Conservation (phyloP, 2,329 filamentous ascomycete genomes). For the Daldinia sp. region DNA sequence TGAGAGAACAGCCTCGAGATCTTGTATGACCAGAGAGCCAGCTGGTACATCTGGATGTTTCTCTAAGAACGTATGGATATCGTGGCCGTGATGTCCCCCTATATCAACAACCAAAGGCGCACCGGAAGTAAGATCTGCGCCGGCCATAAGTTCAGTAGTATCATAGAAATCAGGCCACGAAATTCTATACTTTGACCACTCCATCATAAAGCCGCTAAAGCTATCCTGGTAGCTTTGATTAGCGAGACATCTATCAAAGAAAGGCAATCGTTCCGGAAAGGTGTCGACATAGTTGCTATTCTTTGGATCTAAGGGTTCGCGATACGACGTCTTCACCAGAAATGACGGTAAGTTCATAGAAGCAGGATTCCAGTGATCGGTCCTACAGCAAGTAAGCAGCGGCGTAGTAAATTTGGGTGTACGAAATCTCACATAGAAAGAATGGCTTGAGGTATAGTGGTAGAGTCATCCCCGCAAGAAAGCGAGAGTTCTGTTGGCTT, state of each 20-base stretch:
- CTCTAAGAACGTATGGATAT: constrained; percentile 51
- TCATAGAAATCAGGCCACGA: constrained; percentile 48
- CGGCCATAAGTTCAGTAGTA: constrained; percentile 43
- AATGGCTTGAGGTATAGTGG: constrained; percentile 45
- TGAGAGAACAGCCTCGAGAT: constrained; percentile 52
- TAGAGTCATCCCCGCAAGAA: constrained; percentile 46
- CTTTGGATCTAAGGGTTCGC: constrained; percentile 41
- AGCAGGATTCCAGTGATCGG: constrained; percentile 28
- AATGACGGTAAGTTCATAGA: constrained; percentile 40
- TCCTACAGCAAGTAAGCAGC: constrained; percentile 24
- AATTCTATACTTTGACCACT: constrained; percentile 40
- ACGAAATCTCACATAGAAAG: constrained; percentile 27
- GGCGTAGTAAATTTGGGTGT: no score
- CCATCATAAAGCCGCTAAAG: constrained; percentile 47
- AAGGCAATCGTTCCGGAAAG: constrained; percentile 38
- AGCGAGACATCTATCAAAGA: constrained; percentile 43
- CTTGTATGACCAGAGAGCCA: constrained; percentile 55
- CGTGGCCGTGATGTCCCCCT: constrained; percentile 57
- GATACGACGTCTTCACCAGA: constrained; percentile 44
- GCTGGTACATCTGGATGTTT: constrained; percentile 50
- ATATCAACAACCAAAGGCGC: constrained; percentile 56
- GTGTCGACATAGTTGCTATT: constrained; percentile 42
- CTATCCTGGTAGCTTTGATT: constrained; percentile 39
- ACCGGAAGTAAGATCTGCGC: constrained; percentile 44
- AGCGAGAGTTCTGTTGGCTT: constrained; percentile 47